Evolutionary conservation across 139 green algal species (phyloP).

Genomic region (Chloropicon primus): DNA sequence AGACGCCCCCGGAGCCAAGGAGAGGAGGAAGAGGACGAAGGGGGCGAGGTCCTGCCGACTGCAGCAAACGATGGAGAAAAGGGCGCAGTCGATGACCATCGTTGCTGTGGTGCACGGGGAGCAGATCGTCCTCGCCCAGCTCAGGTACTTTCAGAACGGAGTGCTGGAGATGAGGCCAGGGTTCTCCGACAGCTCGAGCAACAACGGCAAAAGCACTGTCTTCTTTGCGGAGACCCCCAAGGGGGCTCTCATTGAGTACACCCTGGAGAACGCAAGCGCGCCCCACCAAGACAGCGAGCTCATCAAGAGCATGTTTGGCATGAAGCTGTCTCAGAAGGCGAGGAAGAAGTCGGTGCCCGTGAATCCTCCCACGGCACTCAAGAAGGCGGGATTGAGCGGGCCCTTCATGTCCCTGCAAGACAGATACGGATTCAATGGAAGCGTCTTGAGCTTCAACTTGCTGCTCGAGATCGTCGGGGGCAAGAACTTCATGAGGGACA

Average conservation of each 20-base stretch:
- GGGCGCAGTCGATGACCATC: not conserved
- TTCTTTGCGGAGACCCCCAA: constrained; percentile 90
- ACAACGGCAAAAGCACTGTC: constrained; percentile 78
- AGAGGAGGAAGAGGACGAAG: not conserved
- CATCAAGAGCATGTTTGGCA: constrained; percentile 85
- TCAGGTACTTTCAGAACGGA: constrained; percentile 83
- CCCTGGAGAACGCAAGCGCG: constrained; percentile 71
- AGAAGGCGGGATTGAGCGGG: constrained; percentile 76
- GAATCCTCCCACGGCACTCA: constrained; percentile 74
- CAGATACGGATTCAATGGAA: constrained; percentile 65
- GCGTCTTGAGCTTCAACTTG: constrained; percentile 78
- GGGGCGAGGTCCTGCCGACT: not conserved
- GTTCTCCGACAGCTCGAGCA: constrained; percentile 43
- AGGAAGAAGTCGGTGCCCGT: constrained; percentile 87
- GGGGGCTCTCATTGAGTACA: constrained; percentile 93
- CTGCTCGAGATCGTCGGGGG: constrained; percentile 88
- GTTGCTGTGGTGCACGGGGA: too few relatives aligned
- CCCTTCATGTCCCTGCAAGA: constrained; percentile 90
- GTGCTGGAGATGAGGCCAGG: constrained; percentile 95
- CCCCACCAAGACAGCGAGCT: not conserved
- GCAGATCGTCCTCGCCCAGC: constrained; percentile 54
- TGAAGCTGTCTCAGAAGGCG: constrained; percentile 97
- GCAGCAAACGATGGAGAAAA: not conserved
- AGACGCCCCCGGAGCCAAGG: not conserved
- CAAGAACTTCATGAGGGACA: constrained; percentile 30